A percentile compares a stretch with the other conserved stretches of the same genome.
phyloP scores from a whole-genome alignment of 2,329 filamentous ascomycete genomes.

The Dactylellina haptotyla region DNA sequence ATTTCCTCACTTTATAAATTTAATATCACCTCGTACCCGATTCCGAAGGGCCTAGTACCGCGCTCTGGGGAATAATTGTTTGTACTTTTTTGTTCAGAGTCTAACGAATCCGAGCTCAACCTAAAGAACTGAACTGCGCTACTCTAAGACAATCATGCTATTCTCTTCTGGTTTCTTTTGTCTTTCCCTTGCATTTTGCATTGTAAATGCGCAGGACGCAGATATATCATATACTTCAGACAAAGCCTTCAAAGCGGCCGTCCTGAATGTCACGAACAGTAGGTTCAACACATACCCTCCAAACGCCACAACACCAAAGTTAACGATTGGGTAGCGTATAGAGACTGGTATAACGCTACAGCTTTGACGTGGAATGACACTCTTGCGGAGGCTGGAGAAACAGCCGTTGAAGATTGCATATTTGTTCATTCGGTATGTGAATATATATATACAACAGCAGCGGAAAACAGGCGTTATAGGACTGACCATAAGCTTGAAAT shows the following conservation, averaged over 20 bases:
- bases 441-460: too few relatives aligned
- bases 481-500: not conserved
- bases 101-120: too few relatives aligned
- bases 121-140: too few relatives aligned
- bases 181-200: not conserved
- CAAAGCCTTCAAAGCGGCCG: constrained; percentile 10
- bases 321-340: constrained; percentile 25
- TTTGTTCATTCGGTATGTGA: constrained; percentile 47
- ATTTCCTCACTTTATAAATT: not conserved
- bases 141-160: too few relatives aligned
- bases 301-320: not conserved
- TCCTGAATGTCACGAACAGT: constrained; percentile 49
- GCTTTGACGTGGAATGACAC: constrained; percentile 51
- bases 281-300: constrained; percentile 15
- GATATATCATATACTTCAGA: constrained; percentile 50
- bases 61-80: too few relatives aligned
- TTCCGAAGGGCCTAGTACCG: too few relatives aligned
- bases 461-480: not conserved
- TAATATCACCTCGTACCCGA: too few relatives aligned
- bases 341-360: constrained; percentile 52
- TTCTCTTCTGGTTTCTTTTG: too few relatives aligned
- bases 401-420: constrained; percentile 42
- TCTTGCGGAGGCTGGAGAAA: constrained; percentile 35
- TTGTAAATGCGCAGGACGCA: constrained; percentile 29
- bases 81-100: too few relatives aligned